These are phyloP conservation scores for Psilocybe azurescens DNA, from an alignment of 768 basidiomycete genomes.

Conservation along the genomic window DNA sequence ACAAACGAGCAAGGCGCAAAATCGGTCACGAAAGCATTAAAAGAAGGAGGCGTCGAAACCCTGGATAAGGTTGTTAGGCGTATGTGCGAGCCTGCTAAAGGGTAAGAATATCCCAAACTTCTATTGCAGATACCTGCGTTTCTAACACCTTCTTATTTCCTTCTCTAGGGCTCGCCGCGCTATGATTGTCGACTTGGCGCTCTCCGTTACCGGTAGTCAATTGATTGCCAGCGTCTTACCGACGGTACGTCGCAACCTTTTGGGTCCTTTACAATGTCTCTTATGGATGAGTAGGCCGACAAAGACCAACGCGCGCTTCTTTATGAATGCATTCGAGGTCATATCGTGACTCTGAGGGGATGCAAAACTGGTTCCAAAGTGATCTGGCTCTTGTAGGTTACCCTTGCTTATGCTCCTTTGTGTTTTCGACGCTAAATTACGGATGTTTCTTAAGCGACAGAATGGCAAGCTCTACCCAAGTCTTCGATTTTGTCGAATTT, in stretches of 20 bases:
- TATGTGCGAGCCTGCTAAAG: slow-evolving; percentile 87
- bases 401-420: background rate
- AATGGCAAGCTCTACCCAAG: slow-evolving; percentile 35
- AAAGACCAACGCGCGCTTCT: slow-evolving; percentile 84
- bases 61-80: slow-evolving; percentile 75
- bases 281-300: slow-evolving; percentile 59
- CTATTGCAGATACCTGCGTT: background rate
- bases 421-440: background rate
- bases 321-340: slow-evolving; percentile 86
- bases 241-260: slow-evolving; percentile 49
- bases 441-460: slow-evolving; percentile 37
- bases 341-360: slow-evolving; percentile 88
- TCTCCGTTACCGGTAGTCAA: slow-evolving; percentile 86
- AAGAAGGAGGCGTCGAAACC: slow-evolving; percentile 81
- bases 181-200: slow-evolving; percentile 85
- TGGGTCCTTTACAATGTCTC: slow-evolving; percentile 10
- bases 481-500: background rate
- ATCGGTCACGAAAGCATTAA: slow-evolving; percentile 84
- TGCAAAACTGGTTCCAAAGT: slow-evolving; percentile 93
- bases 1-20: slow-evolving; percentile 89
- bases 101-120: slow-evolving; percentile 42
- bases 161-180: slow-evolving; percentile 62
- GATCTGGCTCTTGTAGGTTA: slow-evolving; percentile 81
- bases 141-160: background rate
- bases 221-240: slow-evolving; percentile 84